Evolutionary conservation across 23 red algal species (phyloP), one percentile per base, ranked within the genome.

Genomic region (Cyanidioschyzon merolae): DNA sequence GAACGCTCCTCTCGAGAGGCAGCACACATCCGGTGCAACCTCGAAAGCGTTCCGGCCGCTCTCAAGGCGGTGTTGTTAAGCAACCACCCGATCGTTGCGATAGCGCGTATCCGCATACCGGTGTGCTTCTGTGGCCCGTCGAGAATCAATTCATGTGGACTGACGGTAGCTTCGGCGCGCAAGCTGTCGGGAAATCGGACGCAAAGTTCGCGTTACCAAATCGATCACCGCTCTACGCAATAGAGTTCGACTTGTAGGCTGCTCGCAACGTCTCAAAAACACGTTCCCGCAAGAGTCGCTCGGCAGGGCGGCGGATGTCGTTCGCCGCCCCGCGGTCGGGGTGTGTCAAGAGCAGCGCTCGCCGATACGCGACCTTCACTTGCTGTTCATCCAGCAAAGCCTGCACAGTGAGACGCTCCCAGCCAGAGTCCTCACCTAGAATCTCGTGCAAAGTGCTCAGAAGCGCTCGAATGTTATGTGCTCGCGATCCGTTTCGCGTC

Each of bases 341-440:
- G 29, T 71, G 63, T 7, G 63, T 71, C n/a, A 71, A 27, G 12
- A 71, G 63, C n/a, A 71, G 21, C 63, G 63, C 63, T 27, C 63
- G 63, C 30, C 63, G 63, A 35, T 71, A 71, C 29, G 63, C 63
- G 12, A 15, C 29, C 63, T 32, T 25, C n/a, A 71, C 63, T 7
- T 35, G 21, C 2, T 25, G n/a, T 7, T 71, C 63, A 35, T 35
- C 63, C 3, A 71, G 7, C 16, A 71, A 27, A 3, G 21, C 3
- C 7, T 71, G 63, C 63, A 71, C 32, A 35, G n/a, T 7, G n/a
- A 32, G n/a, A 27, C 63, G 63, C 32, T 71, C n/a, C 63, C 63
- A 71, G n/a, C 63, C 63, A 35, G n/a, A 71, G 63, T 71, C 63
- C n/a, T 71, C 63, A 27, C 63, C 63, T 25, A 71, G n/a, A 25